Base-by-base conservation (phyloP, 2,329 filamentous ascomycete species). In the Cercospora sp. region DNA sequence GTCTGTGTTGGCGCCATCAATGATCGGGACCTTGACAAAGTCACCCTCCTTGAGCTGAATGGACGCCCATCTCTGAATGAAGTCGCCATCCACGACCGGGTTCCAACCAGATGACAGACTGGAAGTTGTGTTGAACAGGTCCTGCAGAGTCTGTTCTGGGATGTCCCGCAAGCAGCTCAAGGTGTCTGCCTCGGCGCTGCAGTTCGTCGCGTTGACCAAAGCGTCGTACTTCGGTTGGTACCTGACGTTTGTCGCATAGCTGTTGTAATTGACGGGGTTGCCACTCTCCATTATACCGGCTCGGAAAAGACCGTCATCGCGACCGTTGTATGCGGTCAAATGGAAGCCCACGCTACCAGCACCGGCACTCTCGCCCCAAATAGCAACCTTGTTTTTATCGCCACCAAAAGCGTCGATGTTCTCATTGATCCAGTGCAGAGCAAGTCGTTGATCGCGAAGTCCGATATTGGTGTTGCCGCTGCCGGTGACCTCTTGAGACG, bases 381-480 rank as follows among this genome's bases (percentile, higher is more conserved):
- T 83, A 0, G 81, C 81, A 1, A 84, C 82, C 67, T 82, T 80
- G 8, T 72, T 65, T 0, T 91, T 89, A 76, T 94, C 91, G 13
- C 92, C 92, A 9, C 92, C 92, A 75, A 95, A 96, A 0, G 87
- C 79, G 7, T 63, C 79, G 67, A 83, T 83, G 67, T 79, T 79
- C 67, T 79, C 77, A 13, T 79, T 71, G 33, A 84, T 75, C 81
- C 82, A 84, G 12, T 81, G 81, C 39, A 84, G 72, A 0, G 79
- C 82, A 67, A 83, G 71, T 48, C 83, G 80, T 69, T 83, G 77
- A 65, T 83, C 79, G 13, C 78, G 75, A 1, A 84, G 75, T 16
- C 82, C 83, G n/a, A 75, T 62, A 64, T 83, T 83, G 63, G 89
- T 79, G 45, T 86, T 72, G 0, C 87, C 88, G 62, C 84, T 84